Evolutionary conservation across 2,329 filamentous ascomycete genomes (phyloP).

Genomic region (Zymoseptoria ardabiliae): DNA sequence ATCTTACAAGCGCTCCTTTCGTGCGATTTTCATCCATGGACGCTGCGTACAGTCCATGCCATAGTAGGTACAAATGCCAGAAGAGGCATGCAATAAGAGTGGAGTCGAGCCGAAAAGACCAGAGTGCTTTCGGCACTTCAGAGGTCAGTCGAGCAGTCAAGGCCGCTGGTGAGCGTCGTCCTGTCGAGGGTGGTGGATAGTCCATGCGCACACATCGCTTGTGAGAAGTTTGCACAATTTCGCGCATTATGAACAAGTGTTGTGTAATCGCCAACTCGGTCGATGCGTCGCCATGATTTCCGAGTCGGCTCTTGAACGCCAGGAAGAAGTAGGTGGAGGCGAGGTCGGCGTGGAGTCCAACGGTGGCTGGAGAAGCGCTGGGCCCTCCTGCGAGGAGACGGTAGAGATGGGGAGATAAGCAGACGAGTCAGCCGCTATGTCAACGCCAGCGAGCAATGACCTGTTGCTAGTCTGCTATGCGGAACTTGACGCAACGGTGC

Average conservation of each 20-base stretch:
- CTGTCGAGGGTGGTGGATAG: neutral
- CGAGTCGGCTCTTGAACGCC: no score
- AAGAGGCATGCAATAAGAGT: neutral
- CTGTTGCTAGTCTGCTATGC: neutral
- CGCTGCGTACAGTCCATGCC: neutral
- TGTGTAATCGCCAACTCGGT: no score
- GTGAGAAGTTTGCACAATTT: no score
- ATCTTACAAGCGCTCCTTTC: neutral
- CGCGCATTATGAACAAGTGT: no score
- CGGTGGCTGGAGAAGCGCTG: no score
- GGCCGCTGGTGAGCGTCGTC: neutral
- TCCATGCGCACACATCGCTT: no score
- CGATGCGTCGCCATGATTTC: no score
- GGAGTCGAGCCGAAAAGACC: neutral
- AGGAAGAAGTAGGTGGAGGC: no score
- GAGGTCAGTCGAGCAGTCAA: neutral
- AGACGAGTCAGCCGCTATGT: neutral
- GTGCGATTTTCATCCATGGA: neutral
- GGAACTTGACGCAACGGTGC: neutral
- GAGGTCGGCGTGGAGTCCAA: no score
- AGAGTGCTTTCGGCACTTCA: neutral
- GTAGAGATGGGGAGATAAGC: neutral
- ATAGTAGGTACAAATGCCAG: neutral
- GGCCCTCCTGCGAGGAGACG: no score
- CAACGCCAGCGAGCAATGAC: neutral